Conservation (phyloP, 768 basidiomycete species). For the Leccinum longicurvipes region DNA sequence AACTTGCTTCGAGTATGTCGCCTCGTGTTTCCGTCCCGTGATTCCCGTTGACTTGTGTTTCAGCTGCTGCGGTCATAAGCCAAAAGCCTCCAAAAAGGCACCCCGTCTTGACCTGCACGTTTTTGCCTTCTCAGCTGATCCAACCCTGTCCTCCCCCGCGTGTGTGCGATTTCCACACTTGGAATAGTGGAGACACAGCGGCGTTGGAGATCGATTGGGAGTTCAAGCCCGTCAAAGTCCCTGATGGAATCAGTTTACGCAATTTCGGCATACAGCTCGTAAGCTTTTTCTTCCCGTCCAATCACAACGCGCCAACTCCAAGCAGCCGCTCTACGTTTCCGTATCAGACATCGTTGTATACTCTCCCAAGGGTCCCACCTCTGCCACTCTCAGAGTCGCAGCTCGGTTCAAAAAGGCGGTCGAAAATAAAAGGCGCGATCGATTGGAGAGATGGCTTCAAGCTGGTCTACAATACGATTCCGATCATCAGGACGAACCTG, state of each 20-base stretch:
- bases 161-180: conserved; percentile 17
- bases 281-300: conserved; percentile 33
- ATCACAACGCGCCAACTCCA: conserved; percentile 7
- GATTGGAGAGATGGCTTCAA: conserved; percentile 28
- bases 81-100: conserved; percentile 19
- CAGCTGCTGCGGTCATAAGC: conserved; percentile 4
- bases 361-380: conserved; percentile 62
- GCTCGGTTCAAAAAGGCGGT: conserved; percentile 64
- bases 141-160: conserved; percentile 24
- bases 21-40: not conserved
- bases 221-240: conserved; percentile 69
- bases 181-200: conserved; percentile 15
- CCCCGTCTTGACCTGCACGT: conserved; percentile 48
- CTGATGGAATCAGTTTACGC: conserved; percentile 77
- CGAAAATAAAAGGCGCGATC: conserved; percentile 52
- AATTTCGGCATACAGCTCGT: conserved; percentile 91
- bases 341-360: conserved; percentile 90
- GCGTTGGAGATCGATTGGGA: conserved; percentile 44
- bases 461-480: conserved; percentile 11
- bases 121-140: conserved; percentile 46
- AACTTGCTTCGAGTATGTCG: conserved; percentile 2
- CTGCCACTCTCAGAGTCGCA: conserved; percentile 57
- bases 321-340: conserved; percentile 77
- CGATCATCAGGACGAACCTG: conserved; percentile 3
- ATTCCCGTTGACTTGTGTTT: conserved; percentile 4